Percentiles rank a stretch among this genome's conserved stretches.
phyloP scores from a whole-genome alignment of 345 rosid genomes.

The Populus euphratica region DNA sequence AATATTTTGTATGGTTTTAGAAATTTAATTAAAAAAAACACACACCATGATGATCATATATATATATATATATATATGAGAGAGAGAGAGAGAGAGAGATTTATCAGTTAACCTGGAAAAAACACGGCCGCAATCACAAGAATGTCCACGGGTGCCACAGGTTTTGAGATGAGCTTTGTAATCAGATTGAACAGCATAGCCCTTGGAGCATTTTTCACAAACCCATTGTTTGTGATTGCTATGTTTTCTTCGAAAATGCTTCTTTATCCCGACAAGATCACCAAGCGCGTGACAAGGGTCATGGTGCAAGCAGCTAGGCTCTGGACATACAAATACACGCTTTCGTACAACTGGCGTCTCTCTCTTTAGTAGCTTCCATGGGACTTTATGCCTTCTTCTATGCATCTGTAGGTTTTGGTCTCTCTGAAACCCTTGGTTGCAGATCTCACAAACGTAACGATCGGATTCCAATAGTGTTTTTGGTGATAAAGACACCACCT shows the following conservation, averaged over 20 bases:
- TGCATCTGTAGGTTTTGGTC: constrained; percentile 99
- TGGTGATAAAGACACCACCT: constrained; percentile 83
- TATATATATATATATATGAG: too few species aligned
- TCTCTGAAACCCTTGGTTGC: constrained; percentile 94
- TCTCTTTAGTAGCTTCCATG: constrained; percentile 93
- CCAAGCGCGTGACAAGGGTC: constrained; percentile 95
- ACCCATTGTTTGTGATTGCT: constrained; percentile 93
- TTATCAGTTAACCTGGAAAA: constrained; percentile 64
- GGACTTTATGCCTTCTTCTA: constrained; percentile 89
- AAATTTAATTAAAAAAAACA: not conserved
- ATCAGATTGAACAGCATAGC: constrained; percentile 96
- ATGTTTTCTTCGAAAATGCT: constrained; percentile 86
- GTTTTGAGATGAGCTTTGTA: constrained; percentile 97
- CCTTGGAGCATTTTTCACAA: constrained; percentile 83
- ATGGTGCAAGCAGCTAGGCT: constrained; percentile 87
- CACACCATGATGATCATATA: not conserved
- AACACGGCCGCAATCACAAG: constrained; percentile 96
- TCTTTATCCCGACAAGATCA: constrained; percentile 96
- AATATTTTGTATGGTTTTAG: not conserved
- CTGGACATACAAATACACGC: constrained; percentile 89
- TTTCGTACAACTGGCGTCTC: constrained; percentile 69
- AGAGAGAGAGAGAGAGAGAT: not conserved
- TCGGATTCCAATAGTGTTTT: constrained; percentile 88
- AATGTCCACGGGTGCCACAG: constrained; percentile 94
- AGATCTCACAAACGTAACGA: constrained; percentile 92